Evolutionary conservation across 257 asterid genomes (phyloP).

Genomic region (Solanum virginianum): DNA sequence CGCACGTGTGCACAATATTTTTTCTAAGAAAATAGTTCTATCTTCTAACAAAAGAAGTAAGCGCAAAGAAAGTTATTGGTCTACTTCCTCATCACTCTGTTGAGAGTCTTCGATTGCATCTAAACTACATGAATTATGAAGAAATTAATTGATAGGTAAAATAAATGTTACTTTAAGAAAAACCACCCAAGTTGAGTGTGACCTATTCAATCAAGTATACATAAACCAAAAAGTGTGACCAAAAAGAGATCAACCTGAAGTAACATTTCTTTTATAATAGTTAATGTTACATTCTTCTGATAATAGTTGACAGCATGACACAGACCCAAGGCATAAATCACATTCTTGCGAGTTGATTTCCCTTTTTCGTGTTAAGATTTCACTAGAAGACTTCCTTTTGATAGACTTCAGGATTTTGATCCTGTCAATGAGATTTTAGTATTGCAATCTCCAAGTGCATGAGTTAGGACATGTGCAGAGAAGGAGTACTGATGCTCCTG

Average conservation of each 20-base stretch:
- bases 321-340: neutral
- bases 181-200: neutral
- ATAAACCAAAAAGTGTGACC: neutral
- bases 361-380: neutral
- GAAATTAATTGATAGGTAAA: neutral
- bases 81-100: neutral
- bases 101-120: neutral
- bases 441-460: neutral
- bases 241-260: neutral
- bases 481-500: too few species aligned
- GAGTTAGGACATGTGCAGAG: too few species aligned
- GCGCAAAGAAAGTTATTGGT: neutral
- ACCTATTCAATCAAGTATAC: neutral
- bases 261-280: neutral
- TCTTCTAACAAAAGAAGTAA: neutral
- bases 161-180: neutral
- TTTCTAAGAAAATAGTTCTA: neutral
- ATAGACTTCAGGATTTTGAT: neutral
- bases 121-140: neutral
- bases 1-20: neutral
- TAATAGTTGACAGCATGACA: neutral
- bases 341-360: neutral
- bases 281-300: neutral
- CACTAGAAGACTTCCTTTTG: neutral
- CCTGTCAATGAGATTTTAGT: neutral